phyloP scores from a whole-genome alignment of 371 early-diverging fungal genomes.

The Zychaea mexicana region DNA sequence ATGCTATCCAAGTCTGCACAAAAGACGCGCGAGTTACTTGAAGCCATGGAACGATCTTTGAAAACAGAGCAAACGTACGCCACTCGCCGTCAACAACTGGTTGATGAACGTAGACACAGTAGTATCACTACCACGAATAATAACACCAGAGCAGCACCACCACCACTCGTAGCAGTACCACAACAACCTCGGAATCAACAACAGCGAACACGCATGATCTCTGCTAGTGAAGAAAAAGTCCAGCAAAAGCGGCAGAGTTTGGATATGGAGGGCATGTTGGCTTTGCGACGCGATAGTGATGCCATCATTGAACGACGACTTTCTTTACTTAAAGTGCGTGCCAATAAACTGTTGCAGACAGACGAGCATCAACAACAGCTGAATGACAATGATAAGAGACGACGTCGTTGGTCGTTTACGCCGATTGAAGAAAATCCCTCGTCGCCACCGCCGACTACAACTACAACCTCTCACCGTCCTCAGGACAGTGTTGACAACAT shows the following conservation, averaged over 20 bases:
- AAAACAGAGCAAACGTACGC: constrained; percentile 3
- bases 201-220: not conserved
- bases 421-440: not conserved
- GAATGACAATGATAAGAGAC: not conserved
- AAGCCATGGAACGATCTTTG: constrained; percentile 14
- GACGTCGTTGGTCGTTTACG: constrained; percentile 9
- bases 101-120: not conserved
- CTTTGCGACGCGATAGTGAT: constrained; percentile 17
- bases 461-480: not conserved
- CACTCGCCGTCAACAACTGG: not conserved
- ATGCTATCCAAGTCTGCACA: constrained; percentile 11
- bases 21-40: constrained; percentile 13
- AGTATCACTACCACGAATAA: too few species aligned
- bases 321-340: constrained; percentile 14
- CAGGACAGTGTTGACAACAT: not conserved
- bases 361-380: not conserved
- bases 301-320: constrained; percentile 17
- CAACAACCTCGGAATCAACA: not conserved
- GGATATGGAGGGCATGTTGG: constrained; percentile 15
- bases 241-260: constrained; percentile 11
- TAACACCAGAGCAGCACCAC: too few species aligned
- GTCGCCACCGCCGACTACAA: not conserved
- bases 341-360: not conserved
- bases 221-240: not conserved
- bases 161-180: too few species aligned